Evolutionary conservation across 2,329 filamentous ascomycete species (phyloP), one percentile per base, ranked within the genome.

Genomic region (Fusarium praegraminearum): DNA sequence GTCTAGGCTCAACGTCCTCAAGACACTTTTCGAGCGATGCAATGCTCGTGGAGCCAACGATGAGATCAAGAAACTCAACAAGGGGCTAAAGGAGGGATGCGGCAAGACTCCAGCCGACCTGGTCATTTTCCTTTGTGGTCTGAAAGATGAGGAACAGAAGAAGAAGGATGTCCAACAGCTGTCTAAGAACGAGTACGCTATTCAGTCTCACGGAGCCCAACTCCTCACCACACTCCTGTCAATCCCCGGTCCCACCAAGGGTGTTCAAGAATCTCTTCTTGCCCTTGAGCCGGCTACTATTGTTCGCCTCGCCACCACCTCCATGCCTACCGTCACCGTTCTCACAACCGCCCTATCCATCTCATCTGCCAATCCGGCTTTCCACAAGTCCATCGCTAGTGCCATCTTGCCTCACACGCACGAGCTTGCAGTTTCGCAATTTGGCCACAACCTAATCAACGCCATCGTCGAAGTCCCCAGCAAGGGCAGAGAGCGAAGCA

Each of bases 21-120:
- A 90, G 76, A 90, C 90, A 0, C 82, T 98, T 5, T 91, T 98
- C 65, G 93, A 98, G 78, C 88, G 95, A 66, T 97, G 93, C 76
- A 82, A 88, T 7, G 89, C 90, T 12, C 90, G 95, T 20, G 85
- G 89, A 65, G 82, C 86, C 20, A 85, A 84, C 33, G 82, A 87
- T 28, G 80, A 88, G 74, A 79, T 85, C 62, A 81, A 82, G 56
- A 77, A 78, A 54, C 76, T 88, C 22, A 83, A 84, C 50, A 83
- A 78, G 71, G 84, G 81, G 2, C 78, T 88, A 6, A 80, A 83
- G 22, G 79, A 83, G 13, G 83, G 84, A 16, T 84, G 85, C 53
- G 83, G 84, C 24, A 78, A 78, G 11, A 80, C 84, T 49, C 81
- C 83, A 22, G 83, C 83, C 40, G 80, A 81, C 49, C 77, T 87